Evolutionary conservation across 202 grass and related monocot genomes (phyloP).

Genomic region (Schoenoplectus tabernaemontani): DNA sequence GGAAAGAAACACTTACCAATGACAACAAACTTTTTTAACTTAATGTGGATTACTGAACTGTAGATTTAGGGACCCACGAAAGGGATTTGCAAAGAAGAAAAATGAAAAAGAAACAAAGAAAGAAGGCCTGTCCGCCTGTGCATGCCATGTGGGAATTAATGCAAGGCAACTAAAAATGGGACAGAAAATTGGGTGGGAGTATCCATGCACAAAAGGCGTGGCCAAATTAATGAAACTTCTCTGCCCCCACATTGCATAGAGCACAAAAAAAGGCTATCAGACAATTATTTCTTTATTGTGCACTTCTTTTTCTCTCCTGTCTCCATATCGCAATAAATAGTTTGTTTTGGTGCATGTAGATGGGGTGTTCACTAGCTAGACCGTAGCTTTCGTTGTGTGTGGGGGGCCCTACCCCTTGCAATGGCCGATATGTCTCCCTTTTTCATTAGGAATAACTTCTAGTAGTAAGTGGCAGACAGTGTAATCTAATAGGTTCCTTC

Average conservation of each 20-base stretch:
- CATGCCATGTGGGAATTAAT: constrained; percentile 15
- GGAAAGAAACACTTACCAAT: neutral
- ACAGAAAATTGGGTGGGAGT: constrained; percentile 8
- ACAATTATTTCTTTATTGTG: neutral
- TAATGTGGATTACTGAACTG: neutral
- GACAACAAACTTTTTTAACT: neutral
- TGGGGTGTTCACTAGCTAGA: neutral
- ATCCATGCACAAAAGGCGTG: constrained; percentile 10
- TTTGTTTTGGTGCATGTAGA: constrained; percentile 7
- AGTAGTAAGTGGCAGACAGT: neutral
- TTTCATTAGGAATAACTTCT: neutral
- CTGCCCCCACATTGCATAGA: constrained; percentile 3
- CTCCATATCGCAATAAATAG: constrained; percentile 1
- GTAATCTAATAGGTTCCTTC: neutral
- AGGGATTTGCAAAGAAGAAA: neutral
- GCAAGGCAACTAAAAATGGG: neutral
- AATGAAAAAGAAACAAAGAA: neutral
- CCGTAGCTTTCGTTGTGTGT: too few species aligned
- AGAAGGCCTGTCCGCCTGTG: neutral
- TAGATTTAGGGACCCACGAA: neutral
- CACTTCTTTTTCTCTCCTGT: neutral
- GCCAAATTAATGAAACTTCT: constrained; percentile 8
- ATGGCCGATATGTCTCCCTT: neutral
- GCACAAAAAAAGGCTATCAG: neutral
- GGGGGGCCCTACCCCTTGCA: too few species aligned